Percentiles rank a stretch among this genome's conserved stretches.
Conservation (phyloP, 73 alveolate genomes). For the Uronychia binucleata region DNA sequence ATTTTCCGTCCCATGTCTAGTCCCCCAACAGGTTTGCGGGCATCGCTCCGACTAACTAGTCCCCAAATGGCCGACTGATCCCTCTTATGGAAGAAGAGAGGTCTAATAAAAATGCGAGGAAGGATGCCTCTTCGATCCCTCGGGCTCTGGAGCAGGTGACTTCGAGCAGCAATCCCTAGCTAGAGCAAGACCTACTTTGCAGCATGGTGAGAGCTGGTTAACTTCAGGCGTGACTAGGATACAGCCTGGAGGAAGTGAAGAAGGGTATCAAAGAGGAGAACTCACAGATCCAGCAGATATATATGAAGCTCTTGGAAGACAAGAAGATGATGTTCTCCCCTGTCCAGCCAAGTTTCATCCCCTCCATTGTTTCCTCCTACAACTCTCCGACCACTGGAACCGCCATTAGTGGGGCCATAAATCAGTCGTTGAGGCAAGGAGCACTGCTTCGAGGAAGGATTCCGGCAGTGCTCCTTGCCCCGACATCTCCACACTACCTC, state of each 20-base stretch:
- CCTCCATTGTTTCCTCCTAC: background rate
- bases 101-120: too few relatives aligned
- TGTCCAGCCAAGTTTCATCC: background rate
- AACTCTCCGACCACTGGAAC: background rate
- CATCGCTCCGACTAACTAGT: background rate
- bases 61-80: background rate
- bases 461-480: too few relatives aligned
- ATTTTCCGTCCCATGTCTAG: background rate
- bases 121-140: background rate
- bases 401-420: background rate
- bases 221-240: background rate
- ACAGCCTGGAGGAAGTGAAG: background rate
- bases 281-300: background rate
- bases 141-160: background rate
- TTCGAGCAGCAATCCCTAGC: background rate
- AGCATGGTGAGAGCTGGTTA: background rate
- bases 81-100: background rate
- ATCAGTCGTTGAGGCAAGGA: background rate
- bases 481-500: too few relatives aligned
- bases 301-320: background rate
- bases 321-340: background rate
- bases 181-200: background rate
- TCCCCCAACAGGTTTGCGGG: background rate
- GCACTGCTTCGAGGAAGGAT: background rate
- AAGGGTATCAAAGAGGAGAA: background rate